These are phyloP conservation scores for Trichoderma sp. DNA, from an alignment of 2,329 filamentous ascomycete genomes.

Conservation along the genomic window DNA sequence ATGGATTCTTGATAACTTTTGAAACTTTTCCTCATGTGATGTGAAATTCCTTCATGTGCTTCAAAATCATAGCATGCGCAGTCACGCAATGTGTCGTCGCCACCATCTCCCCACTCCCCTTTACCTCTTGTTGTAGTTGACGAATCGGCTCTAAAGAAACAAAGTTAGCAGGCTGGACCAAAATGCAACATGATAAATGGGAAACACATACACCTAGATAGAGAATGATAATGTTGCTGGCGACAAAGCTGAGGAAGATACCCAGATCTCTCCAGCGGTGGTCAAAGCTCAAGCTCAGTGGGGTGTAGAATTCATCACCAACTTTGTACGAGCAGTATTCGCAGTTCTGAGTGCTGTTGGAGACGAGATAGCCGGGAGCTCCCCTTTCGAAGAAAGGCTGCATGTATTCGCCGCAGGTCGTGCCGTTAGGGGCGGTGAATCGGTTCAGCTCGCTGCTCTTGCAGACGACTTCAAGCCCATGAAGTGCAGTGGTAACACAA, in stretches of 20 bases:
- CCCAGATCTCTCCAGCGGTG: slow-evolving; percentile 79
- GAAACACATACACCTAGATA: slow-evolving; percentile 48
- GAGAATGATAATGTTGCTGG: slow-evolving; percentile 67
- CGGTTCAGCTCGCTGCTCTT: slow-evolving; percentile 57
- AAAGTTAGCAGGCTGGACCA: slow-evolving; percentile 12
- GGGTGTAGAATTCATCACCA: slow-evolving; percentile 75
- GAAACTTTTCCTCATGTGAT: background rate
- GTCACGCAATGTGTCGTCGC: background rate
- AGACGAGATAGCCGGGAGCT: slow-evolving; percentile 68
- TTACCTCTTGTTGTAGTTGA: slow-evolving; percentile 53
- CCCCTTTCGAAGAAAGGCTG: slow-evolving; percentile 62
- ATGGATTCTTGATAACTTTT: background rate
- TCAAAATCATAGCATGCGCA: background rate
- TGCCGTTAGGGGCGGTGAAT: slow-evolving; percentile 63
- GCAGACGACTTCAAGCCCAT: slow-evolving; percentile 63
- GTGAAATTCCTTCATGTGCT: background rate
- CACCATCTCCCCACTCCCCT: background rate
- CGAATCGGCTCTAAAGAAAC: slow-evolving; percentile 43
- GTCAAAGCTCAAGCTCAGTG: slow-evolving; percentile 62
- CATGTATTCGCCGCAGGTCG: slow-evolving; percentile 76
- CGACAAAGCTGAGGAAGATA: slow-evolving; percentile 73
- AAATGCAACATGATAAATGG: background rate
- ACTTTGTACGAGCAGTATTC: slow-evolving; percentile 78
- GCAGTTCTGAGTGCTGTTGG: slow-evolving; percentile 64
- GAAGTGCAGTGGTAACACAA: slow-evolving; percentile 74